Conservation (phyloP, 495 filamentous ascomycete genomes). For the Halenospora varia region DNA sequence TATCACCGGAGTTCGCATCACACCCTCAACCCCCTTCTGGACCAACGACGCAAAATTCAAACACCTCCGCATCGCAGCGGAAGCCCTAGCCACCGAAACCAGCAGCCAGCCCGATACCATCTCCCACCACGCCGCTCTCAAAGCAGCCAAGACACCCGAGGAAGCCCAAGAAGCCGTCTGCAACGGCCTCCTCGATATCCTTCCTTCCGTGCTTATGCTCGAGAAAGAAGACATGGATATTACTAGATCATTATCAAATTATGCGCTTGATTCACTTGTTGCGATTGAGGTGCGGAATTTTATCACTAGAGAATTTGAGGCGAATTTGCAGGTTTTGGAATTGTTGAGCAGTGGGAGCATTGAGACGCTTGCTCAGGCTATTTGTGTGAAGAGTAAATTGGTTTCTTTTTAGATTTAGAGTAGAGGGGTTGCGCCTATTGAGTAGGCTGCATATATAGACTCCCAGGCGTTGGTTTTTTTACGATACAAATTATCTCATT, state of each 20-base stretch:
- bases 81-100: constrained; percentile 36
- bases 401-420: constrained; percentile 34
- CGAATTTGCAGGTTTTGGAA: constrained; percentile 51
- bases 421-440: constrained; percentile 12
- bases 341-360: constrained; percentile 44
- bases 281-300: constrained; percentile 57
- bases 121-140: constrained; percentile 39
- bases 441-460: no score
- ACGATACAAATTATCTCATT: no score
- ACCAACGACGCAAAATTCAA: constrained; percentile 48
- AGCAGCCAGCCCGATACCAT: constrained; percentile 23
- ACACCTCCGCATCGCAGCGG: constrained; percentile 41
- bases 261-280: constrained; percentile 51
- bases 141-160: constrained; percentile 33
- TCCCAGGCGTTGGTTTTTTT: no score
- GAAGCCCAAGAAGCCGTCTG: constrained; percentile 45
- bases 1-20: constrained; percentile 50
- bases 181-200: constrained; percentile 41
- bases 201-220: constrained; percentile 46
- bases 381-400: constrained; percentile 47
- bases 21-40: constrained; percentile 44
- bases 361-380: constrained; percentile 42
- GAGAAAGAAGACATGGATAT: constrained; percentile 48
- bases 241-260: constrained; percentile 41
- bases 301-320: constrained; percentile 44